Evolutionary conservation across 805 yeast genomes (phyloP).

Genomic region (Zygoascus biomembranicola): DNA sequence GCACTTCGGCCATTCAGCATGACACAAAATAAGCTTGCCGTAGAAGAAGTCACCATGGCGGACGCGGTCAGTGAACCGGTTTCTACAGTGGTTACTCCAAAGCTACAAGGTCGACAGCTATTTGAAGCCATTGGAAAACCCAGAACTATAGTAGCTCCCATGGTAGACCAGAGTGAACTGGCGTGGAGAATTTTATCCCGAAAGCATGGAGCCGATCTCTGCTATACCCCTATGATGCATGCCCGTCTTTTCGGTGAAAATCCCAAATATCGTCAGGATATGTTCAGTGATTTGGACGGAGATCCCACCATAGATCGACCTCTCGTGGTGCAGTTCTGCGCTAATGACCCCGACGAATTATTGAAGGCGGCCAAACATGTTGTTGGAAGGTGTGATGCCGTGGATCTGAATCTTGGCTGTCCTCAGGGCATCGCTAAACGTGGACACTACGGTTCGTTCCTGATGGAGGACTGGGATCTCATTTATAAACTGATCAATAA

Average conservation of each 20-base stretch:
- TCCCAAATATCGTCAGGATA: constrained; percentile 67
- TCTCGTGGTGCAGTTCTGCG: constrained; percentile 89
- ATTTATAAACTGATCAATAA: constrained; percentile 62
- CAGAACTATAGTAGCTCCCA: constrained; percentile 85
- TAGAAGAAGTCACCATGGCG: neutral
- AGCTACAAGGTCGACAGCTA: constrained; percentile 55
- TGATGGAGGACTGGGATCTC: constrained; percentile 95
- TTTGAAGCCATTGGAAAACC: constrained; percentile 68
- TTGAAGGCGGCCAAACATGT: constrained; percentile 75
- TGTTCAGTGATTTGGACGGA: constrained; percentile 66
- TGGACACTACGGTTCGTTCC: constrained; percentile 91
- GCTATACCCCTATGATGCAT: constrained; percentile 96
- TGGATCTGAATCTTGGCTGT: constrained; percentile 92
- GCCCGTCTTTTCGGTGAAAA: constrained; percentile 83
- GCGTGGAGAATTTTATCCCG: constrained; percentile 91
- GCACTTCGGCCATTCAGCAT: neutral
- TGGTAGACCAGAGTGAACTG: constrained; percentile 95
- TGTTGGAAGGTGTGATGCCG: constrained; percentile 84
- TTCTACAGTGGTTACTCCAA: constrained; percentile 8
- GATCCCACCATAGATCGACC: constrained; percentile 66
- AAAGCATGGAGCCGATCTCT: constrained; percentile 82
- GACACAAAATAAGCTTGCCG: neutral
- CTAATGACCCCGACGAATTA: constrained; percentile 83
- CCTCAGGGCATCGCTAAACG: constrained; percentile 96
- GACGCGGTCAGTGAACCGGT: neutral